phyloP scores from a whole-genome alignment of 352 stramenopile species.

The Phytophthora megakarya region DNA sequence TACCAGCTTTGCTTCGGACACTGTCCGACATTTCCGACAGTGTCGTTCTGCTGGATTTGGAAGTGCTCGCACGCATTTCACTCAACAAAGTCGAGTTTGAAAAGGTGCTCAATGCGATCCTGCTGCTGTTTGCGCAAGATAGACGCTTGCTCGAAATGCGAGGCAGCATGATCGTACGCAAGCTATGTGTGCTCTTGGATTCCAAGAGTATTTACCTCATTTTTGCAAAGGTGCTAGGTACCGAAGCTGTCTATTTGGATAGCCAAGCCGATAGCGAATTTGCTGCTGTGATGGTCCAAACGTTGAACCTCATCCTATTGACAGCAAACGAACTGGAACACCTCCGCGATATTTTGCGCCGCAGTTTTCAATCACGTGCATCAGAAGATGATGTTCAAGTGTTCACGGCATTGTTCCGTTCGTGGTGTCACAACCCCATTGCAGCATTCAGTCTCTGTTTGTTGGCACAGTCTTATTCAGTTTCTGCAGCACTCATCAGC shows the following conservation, averaged over 20 bases:
- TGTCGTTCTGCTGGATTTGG: slow-evolving; percentile 96
- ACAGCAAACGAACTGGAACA: slow-evolving; percentile 97
- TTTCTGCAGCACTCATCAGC: slow-evolving; percentile 95
- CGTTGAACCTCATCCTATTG: slow-evolving; percentile 98
- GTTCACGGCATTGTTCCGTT: slow-evolving; percentile 85
- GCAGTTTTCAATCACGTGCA: slow-evolving; percentile 73
- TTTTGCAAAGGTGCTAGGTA: slow-evolving; percentile 95
- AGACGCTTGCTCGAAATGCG: slow-evolving; percentile 91
- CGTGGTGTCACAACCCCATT: slow-evolving; percentile 98
- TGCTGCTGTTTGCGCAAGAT: slow-evolving; percentile 94
- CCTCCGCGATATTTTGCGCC: slow-evolving; percentile 75
- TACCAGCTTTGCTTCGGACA: slow-evolving; percentile 96
- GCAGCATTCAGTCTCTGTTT: slow-evolving; percentile 98
- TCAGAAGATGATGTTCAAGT: slow-evolving; percentile 81
- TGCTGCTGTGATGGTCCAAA: slow-evolving; percentile 98
- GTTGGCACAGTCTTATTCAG: slow-evolving; percentile 97
- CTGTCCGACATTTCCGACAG: slow-evolving; percentile 96
- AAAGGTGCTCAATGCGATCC: slow-evolving; percentile 94
- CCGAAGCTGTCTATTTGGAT: slow-evolving; percentile 47
- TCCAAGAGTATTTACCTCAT: slow-evolving; percentile 98
- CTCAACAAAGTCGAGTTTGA: slow-evolving; percentile 92
- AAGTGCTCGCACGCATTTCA: slow-evolving; percentile 96
- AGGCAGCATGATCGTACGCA: slow-evolving; percentile 98
- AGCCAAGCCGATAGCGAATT: slow-evolving; percentile 92
- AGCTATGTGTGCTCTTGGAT: slow-evolving; percentile 97